Base-by-base conservation (phyloP, 192 early-diverging fungal genomes). In the Mycoemilia scoparia region DNA sequence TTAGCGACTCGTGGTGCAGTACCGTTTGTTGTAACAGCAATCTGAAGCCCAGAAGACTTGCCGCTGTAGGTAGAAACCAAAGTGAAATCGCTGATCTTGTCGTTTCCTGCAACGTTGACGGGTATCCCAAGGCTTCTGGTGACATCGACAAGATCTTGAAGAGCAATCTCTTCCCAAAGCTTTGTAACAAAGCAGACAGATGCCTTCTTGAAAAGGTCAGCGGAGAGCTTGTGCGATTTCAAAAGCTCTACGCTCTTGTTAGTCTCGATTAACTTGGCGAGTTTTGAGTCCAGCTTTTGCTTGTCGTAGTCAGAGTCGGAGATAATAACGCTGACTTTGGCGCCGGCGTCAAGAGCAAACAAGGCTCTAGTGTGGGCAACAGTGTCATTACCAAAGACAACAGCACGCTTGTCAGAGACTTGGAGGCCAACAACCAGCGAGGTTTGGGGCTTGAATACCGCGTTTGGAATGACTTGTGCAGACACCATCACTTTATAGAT, bases 11-110 rank as follows among this genome's bases (percentile, higher is more conserved):
- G 58, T 20, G 76, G 71, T 7, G 75, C 77, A 25, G 75, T 53
- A 8, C 79, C 78, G 43, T 76, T 82, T 1, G 82, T 83, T 10
- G 76, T 76, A 16, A 85, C 73, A 0, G 78, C 80, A 16, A 87
- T 61, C 61, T 86, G 83, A 15, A 84, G 46, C n/a, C 57, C 41
- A 14, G 46, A 54, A 16, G 66, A 58, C 15, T 64, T 54, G 30
- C 79, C 77, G 24, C 73, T 57, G 37, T 75, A 69, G 18, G 71
- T 76, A 10, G 80, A 74, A 43, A 82, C 69, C 49, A 87, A 75
- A 42, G 63, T 67, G 57, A 87, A 87, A 44, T 84, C 79, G 52
- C 79, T 84, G n/a, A 81, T 49, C 8, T 71, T 70, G 5, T 59
- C 58, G 29, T 67, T 60, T 41, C 83, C 82, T 0, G 84, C 71